Conservation (phyloP, 805 yeast species). For the Metschnikowia bowlesiae region DNA sequence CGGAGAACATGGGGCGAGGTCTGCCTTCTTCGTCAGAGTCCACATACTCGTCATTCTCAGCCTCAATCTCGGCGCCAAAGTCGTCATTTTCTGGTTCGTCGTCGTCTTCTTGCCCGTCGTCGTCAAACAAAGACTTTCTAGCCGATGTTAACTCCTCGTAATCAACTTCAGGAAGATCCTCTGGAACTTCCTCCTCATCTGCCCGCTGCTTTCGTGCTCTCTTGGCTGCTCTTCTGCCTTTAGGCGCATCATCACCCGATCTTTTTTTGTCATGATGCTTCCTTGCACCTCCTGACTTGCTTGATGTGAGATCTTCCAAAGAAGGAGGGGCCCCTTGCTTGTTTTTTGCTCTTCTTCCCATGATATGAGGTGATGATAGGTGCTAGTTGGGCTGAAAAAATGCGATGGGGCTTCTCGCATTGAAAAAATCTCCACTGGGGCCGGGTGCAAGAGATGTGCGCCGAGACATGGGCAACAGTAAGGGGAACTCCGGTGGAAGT, state of each 20-base stretch:
- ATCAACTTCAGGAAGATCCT: constrained; percentile 60
- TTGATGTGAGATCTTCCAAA: constrained; percentile 65
- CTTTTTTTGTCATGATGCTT: constrained; percentile 26
- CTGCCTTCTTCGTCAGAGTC: constrained; percentile 63
- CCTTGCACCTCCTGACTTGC: constrained; percentile 26
- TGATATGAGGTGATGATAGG: constrained; percentile 20
- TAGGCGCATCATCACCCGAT: constrained; percentile 14
- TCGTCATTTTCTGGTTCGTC: constrained; percentile 30
- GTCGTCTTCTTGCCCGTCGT: constrained; percentile 46
- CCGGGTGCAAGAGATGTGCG: background rate
- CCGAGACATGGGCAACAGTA: background rate
- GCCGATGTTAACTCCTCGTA: constrained; percentile 62
- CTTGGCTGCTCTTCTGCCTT: constrained; percentile 17
- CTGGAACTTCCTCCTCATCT: constrained; percentile 16
- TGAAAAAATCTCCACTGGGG: constrained; percentile 1
- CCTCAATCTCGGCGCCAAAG: constrained; percentile 32
- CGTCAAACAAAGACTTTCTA: constrained; percentile 73
- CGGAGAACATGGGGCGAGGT: constrained; percentile 75
- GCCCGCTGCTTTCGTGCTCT: constrained; percentile 14
- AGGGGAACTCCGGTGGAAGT: background rate
- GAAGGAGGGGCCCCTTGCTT: constrained; percentile 93
- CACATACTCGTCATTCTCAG: constrained; percentile 20
- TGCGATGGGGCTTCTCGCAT: constrained; percentile 16
- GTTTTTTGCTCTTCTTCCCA: constrained; percentile 93
- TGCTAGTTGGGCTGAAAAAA: constrained; percentile 9